Evolutionary conservation across 2,329 filamentous ascomycete species (phyloP).

Genomic region (Rugonectria rugulosa): DNA sequence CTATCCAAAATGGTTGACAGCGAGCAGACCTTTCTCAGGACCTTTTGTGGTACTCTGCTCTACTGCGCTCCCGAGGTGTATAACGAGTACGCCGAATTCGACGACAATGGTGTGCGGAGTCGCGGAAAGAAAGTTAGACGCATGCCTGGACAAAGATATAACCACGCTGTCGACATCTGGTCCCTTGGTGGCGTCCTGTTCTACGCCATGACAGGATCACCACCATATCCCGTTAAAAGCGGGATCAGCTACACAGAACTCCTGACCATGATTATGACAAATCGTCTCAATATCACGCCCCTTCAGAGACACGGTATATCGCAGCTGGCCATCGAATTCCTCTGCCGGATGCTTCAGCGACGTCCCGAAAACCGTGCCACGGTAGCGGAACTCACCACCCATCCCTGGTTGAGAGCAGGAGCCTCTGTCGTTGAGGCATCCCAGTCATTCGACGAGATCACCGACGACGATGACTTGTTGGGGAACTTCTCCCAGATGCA

Average conservation of each 20-base stretch:
- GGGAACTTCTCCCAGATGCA: constrained; percentile 66
- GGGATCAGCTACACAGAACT: constrained; percentile 82
- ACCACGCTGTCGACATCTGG: constrained; percentile 94
- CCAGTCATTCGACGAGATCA: constrained; percentile 67
- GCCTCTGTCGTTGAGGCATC: constrained; percentile 43
- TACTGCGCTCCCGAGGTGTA: constrained; percentile 99
- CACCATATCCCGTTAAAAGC: constrained; percentile 81
- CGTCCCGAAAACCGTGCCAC: constrained; percentile 80
- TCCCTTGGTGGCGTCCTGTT: constrained; percentile 93
- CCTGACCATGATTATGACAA: constrained; percentile 86
- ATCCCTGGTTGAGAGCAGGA: constrained; percentile 72
- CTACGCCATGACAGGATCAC: constrained; percentile 78
- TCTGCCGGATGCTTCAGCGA: constrained; percentile 81
- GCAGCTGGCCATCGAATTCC: constrained; percentile 73
- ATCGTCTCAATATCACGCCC: constrained; percentile 70
- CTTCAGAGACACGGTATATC: constrained; percentile 69
- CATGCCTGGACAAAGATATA: constrained; percentile 72
- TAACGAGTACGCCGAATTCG: constrained; percentile 72
- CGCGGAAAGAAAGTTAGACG: constrained; percentile 71
- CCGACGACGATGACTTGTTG: constrained; percentile 66
- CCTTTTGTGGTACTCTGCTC: constrained; percentile 93
- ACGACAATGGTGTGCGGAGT: constrained; percentile 72
- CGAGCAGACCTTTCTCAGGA: constrained; percentile 90
- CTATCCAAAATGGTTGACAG: constrained; percentile 93
- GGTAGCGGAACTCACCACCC: constrained; percentile 71